Evolutionary conservation across 768 basidiomycete species (phyloP), one percentile per base, ranked within the genome.

Genomic region (Russula vinacea): DNA sequence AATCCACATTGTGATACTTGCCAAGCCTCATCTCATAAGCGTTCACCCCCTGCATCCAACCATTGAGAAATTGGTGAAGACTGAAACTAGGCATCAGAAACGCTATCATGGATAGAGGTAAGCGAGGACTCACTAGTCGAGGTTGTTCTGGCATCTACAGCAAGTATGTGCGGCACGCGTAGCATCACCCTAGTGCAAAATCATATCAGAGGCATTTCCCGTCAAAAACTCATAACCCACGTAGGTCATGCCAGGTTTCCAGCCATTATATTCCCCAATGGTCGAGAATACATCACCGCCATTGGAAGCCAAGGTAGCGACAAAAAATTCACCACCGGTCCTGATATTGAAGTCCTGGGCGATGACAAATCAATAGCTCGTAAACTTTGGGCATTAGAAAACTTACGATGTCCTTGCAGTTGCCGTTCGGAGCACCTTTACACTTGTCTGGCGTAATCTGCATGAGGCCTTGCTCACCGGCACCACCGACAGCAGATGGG

Each of bases 381-480:
- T 37, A 11, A 33, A 10, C 22, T n/a, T 58, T 2, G 17, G n/a
- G 47, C 33, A 65, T n/a, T 2, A 32, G 10, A 49, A 40, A 45
- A 70, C 75, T 29, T 64, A 78, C 77, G 22, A 72, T 69, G 60
- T 80, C 77, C 67, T 74, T 71, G 75, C 79, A 81, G 67, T 80
- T 74, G 26, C 75, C 76, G 24, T 71, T 68, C 2, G 79, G 78
- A 1, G 85, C 85, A 61, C 76, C 82, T 51, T 71, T 79, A 69
- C 92, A 94, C 74, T 93, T 94, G 67, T 90, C 89, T 45, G 74
- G 71, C 19, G 89, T 89, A 67, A 94, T 79, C 73, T 94, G 92
- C 92, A 94, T 94, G 58, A 94, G 76, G 37, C 91, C 92, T 70
- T 90, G 87, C 73, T 94, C 92, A 50, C 91, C 89, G 24, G 79